These are phyloP conservation scores for Singerocomus rubriflavus DNA, from an alignment of 1,284 basidiomycete species.

Conservation along the genomic window DNA sequence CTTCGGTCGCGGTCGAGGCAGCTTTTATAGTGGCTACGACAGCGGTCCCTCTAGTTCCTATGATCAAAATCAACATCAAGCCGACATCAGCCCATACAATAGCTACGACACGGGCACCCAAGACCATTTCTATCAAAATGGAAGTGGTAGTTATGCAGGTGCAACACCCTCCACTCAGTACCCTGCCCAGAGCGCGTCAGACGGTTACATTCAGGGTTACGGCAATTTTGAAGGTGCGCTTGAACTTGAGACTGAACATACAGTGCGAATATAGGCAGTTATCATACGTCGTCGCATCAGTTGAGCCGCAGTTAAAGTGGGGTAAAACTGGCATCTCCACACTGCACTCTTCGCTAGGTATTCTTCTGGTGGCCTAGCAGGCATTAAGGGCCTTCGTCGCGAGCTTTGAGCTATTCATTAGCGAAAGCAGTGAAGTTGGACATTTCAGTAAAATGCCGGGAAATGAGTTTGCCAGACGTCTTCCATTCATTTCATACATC, in stretches of 20 bases:
- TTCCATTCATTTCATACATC: conserved; percentile 17
- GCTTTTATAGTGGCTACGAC: conserved; percentile 54
- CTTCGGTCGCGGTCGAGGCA: conserved; percentile 57
- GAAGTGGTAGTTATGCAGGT: conserved; percentile 46
- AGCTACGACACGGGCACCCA: conserved; percentile 60
- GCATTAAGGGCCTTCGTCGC: conserved; percentile 35
- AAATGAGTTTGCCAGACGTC: conserved; percentile 30
- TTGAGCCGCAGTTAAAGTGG: conserved; percentile 33
- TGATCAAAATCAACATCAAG: conserved; percentile 61
- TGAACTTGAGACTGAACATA: conserved; percentile 53
- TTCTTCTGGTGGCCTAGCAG: conserved; percentile 20
- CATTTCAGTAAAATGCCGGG: conserved; percentile 22
- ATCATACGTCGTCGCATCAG: conserved; percentile 29
- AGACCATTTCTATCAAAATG: conserved; percentile 66
- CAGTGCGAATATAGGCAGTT: conserved; percentile 36
- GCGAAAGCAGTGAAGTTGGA: conserved; percentile 42
- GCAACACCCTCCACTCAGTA: conserved; percentile 44
- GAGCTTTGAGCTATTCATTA: conserved; percentile 44
- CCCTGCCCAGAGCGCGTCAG: conserved; percentile 40
- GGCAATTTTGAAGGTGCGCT: conserved; percentile 79
- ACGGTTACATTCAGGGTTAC: conserved; percentile 54
- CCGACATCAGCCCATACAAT: conserved; percentile 59
- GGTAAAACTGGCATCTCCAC: conserved; percentile 27
- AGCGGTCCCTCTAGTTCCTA: conserved; percentile 43
- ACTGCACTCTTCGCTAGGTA: conserved; percentile 21